Conservation (phyloP, 768 basidiomycete genomes). For the Udeniomyces megalosporus region DNA sequence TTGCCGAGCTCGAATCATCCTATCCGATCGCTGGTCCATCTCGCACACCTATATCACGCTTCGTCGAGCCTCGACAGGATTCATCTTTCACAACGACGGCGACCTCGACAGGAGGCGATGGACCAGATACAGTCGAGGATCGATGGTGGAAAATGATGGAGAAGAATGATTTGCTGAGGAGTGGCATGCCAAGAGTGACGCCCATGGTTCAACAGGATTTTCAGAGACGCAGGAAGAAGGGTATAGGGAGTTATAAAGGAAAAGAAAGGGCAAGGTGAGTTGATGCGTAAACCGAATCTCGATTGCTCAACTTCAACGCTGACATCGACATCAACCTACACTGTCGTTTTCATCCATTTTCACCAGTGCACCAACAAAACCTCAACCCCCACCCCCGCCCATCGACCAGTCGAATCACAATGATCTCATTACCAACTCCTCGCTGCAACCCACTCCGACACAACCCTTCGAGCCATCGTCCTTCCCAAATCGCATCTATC, state of each 20-base stretch:
- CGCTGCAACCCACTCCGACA: neutral
- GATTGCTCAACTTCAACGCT: neutral
- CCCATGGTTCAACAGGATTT: slow-evolving; percentile 15
- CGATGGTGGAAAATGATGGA: slow-evolving; percentile 9
- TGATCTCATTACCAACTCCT: neutral
- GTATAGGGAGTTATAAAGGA: slow-evolving; percentile 11
- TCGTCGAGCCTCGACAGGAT: too few species aligned
- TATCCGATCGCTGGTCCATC: slow-evolving; percentile 10
- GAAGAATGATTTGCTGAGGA: slow-evolving; percentile 1
- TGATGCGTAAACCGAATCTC: neutral
- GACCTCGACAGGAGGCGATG: neutral
- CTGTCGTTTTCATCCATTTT: neutral
- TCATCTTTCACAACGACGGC: too few species aligned
- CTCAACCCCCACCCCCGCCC: slow-evolving; percentile 3
- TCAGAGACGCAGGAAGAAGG: slow-evolving; percentile 15
- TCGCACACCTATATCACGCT: neutral
- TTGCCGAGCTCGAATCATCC: slow-evolving; percentile 35
- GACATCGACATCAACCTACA: neutral
- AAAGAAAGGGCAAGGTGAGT: slow-evolving; percentile 5
- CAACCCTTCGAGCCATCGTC: neutral
- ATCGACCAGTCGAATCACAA: neutral
- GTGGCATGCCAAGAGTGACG: neutral
- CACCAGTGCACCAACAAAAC: neutral
- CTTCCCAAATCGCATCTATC: slow-evolving; percentile 2
- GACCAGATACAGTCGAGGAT: neutral